Conservation (phyloP, 2,329 filamentous ascomycete genomes). For the Coniochaeta sp. region DNA sequence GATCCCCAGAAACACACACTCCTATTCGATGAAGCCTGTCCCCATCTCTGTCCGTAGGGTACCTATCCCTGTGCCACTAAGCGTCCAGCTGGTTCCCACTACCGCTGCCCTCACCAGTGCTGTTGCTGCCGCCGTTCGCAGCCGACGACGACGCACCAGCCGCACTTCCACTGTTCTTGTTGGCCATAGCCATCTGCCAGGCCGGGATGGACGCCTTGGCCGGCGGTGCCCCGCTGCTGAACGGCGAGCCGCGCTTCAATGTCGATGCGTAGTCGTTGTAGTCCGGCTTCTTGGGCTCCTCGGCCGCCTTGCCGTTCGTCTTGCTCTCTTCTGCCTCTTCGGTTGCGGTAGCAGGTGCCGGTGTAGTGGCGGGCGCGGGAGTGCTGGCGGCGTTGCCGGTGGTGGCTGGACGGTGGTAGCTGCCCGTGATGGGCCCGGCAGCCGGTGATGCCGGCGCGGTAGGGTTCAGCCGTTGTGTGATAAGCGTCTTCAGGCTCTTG, state of each 20-base stretch:
- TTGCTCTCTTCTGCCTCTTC: slow-evolving; percentile 22
- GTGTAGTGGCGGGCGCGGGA: slow-evolving; percentile 16
- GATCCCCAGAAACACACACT: too few species aligned
- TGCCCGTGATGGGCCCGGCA: slow-evolving; percentile 11
- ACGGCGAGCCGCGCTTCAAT: slow-evolving; percentile 34
- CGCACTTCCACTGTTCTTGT: slow-evolving; percentile 26
- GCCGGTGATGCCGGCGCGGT: slow-evolving; percentile 13
- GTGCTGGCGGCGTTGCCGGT: slow-evolving; percentile 15
- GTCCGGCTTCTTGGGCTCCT: slow-evolving; percentile 22
- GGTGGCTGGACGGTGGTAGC: slow-evolving; percentile 21
- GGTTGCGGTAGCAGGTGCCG: slow-evolving; percentile 12
- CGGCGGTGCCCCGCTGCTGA: slow-evolving; percentile 39
- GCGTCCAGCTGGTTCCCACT: not conserved
- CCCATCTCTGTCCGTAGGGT: not conserved
- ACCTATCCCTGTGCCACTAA: not conserved
- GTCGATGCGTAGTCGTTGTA: slow-evolving; percentile 26
- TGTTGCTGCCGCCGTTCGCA: slow-evolving; percentile 4
- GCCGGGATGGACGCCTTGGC: slow-evolving; percentile 66
- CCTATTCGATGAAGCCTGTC: too few species aligned
- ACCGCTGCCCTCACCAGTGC: not conserved
- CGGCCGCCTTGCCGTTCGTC: slow-evolving; percentile 15
- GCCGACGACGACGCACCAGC: not conserved
- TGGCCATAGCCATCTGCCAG: slow-evolving; percentile 70
- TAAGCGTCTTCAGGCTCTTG: slow-evolving; percentile 84
- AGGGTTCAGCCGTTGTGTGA: slow-evolving; percentile 55